These are phyloP conservation scores for Pinus albicaulis DNA, from an alignment of 75 land plant genomes.

Conservation along the genomic window DNA sequence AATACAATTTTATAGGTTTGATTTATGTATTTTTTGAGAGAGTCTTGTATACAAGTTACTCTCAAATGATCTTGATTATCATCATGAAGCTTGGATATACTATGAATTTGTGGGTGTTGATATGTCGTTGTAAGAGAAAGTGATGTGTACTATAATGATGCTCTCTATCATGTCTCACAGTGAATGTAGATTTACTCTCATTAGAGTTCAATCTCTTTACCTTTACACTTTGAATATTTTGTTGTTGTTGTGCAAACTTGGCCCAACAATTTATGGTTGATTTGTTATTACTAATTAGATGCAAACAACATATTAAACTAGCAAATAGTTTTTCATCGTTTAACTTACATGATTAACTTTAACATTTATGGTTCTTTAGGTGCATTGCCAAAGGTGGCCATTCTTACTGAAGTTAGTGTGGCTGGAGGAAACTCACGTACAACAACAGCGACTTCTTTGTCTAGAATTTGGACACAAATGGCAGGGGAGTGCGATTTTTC, in stretches of 20 bases:
- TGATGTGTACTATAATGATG: too few relatives aligned
- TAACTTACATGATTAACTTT: not conserved
- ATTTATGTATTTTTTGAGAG: too few relatives aligned
- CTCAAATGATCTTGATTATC: too few relatives aligned
- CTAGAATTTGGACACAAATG: constrained; percentile 49
- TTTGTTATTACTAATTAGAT: not conserved
- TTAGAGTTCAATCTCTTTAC: not conserved
- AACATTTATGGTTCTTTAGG: constrained; percentile 26
- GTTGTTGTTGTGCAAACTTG: not conserved
- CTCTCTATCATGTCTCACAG: too few relatives aligned
- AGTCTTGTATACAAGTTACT: too few relatives aligned
- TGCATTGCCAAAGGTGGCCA: constrained; percentile 44
- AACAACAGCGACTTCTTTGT: constrained; percentile 46
- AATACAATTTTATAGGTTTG: too few relatives aligned
- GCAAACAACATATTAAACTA: not conserved
- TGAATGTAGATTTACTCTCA: not conserved
- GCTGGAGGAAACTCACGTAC: constrained; percentile 65
- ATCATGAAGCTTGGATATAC: too few relatives aligned
- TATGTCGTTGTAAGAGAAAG: too few relatives aligned
- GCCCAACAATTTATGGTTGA: not conserved
- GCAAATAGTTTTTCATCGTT: not conserved
- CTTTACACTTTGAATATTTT: not conserved
- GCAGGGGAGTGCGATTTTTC: constrained; percentile 18
- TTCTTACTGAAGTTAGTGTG: constrained; percentile 64
- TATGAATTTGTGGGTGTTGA: too few relatives aligned